phyloP scores from a whole-genome alignment of 2,329 filamentous ascomycete genomes.

The Ceratocystis harringtonii region DNA sequence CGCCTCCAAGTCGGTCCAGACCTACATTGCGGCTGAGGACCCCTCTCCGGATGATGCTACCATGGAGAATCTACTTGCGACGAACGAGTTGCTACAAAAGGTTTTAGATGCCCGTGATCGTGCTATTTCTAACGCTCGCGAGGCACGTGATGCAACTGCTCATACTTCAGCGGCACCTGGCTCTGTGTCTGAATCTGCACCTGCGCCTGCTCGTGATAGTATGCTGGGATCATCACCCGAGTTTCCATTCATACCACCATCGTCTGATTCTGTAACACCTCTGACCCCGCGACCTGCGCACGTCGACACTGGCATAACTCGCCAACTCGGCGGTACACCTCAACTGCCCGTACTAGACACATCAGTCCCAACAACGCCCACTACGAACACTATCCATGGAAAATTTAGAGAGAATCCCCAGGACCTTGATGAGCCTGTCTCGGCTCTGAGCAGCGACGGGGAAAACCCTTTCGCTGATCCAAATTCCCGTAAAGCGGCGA shows the following conservation, averaged over 20 bases:
- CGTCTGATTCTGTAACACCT: conserved; percentile 1
- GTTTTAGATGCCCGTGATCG: conserved; percentile 75
- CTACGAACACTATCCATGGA: conserved; percentile 14
- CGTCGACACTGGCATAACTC: conserved; percentile 24
- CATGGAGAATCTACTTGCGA: conserved; percentile 84
- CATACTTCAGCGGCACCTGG: conserved; percentile 16
- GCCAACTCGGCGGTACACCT: conserved; percentile 15
- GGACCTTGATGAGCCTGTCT: conserved; percentile 20
- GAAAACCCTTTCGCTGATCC: conserved; percentile 27
- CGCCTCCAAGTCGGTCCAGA: conserved; percentile 67
- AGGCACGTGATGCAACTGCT: conserved; percentile 33
- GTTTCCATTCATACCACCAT: not conserved
- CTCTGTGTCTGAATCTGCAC: conserved; percentile 22
- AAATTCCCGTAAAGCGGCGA: conserved; percentile 16
- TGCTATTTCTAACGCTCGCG: conserved; percentile 50
- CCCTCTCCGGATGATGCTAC: conserved; percentile 84
- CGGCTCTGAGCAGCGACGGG: conserved; percentile 19
- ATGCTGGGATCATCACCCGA: not conserved
- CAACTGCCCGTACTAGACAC: conserved; percentile 21
- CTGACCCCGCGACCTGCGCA: conserved; percentile 17
- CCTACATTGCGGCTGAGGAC: conserved; percentile 66
- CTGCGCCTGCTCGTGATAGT: conserved; percentile 18
- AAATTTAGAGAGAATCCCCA: conserved; percentile 26
- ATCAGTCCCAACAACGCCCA: conserved; percentile 22
- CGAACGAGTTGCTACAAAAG: conserved; percentile 76